phyloP scores from a whole-genome alignment of 176 grass and related monocot genomes.

The Ananas comosus region DNA sequence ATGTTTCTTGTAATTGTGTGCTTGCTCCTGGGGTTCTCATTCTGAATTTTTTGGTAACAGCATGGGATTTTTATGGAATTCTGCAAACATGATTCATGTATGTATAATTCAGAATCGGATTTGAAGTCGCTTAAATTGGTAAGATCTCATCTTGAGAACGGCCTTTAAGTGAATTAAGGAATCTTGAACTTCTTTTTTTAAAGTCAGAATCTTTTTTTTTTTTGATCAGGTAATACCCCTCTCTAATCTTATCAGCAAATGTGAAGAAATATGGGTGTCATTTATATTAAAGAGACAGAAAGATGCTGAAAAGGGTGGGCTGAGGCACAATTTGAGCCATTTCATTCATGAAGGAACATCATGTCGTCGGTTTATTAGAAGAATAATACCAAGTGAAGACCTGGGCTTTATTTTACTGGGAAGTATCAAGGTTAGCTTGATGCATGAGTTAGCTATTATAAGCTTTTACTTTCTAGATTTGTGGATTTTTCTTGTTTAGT shows the following conservation, averaged over 20 bases:
- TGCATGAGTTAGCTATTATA: background rate
- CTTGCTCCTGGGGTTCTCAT: slow-evolving; percentile 22
- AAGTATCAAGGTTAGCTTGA: slow-evolving; percentile 54
- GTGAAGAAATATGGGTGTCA: slow-evolving; percentile 70
- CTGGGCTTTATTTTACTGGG: slow-evolving; percentile 66
- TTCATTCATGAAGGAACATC: slow-evolving; percentile 42
- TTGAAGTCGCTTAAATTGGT: slow-evolving; percentile 64
- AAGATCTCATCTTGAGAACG: slow-evolving; percentile 18
- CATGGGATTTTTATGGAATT: slow-evolving; percentile 51
- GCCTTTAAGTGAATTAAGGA: slow-evolving; percentile 10
- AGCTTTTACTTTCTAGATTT: background rate
- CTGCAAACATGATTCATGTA: slow-evolving; percentile 55
- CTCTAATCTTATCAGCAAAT: slow-evolving; percentile 50
- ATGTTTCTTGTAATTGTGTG: background rate
- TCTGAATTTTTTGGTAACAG: slow-evolving; percentile 42
- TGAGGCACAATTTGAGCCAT: slow-evolving; percentile 8
- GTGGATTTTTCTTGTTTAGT: background rate
- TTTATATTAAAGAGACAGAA: slow-evolving; percentile 37
- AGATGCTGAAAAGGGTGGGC: slow-evolving; percentile 21
- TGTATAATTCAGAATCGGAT: slow-evolving; percentile 21
- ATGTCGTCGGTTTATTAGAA: slow-evolving; percentile 37
- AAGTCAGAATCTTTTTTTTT: slow-evolving; percentile 7
- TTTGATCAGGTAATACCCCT: slow-evolving; percentile 60
- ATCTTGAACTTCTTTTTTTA: slow-evolving; percentile 18
- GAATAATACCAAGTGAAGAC: slow-evolving; percentile 65